phyloP scores from a whole-genome alignment of 495 filamentous ascomycete genomes.

The Penicillium cataractarum region DNA sequence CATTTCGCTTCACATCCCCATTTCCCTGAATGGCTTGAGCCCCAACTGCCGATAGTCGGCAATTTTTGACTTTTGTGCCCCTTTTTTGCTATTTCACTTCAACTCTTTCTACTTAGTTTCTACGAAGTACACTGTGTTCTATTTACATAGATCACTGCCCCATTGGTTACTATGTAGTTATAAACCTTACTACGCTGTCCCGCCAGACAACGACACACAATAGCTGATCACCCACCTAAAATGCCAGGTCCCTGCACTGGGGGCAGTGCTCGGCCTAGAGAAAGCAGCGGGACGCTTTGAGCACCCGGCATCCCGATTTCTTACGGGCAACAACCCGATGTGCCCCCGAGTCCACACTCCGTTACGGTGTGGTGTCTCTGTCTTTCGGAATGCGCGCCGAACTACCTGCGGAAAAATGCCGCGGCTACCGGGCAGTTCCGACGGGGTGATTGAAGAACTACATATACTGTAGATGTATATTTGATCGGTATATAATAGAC shows the following conservation, averaged over 20 bases:
- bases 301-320: conserved; percentile 11
- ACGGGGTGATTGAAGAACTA: neutral
- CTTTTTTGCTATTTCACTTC: neutral
- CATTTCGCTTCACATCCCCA: neutral
- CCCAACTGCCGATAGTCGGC: conserved; percentile 5
- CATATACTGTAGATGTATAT: too few relatives aligned
- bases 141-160: neutral
- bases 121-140: neutral
- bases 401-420: neutral
- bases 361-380: neutral
- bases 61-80: neutral
- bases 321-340: neutral
- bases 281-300: neutral
- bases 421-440: neutral
- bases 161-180: neutral
- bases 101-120: neutral
- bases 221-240: neutral
- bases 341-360: neutral
- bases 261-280: neutral
- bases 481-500: too few relatives aligned
- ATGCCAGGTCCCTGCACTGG: neutral
- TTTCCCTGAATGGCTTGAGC: neutral
- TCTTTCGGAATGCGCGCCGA: neutral
- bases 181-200: too few relatives aligned
- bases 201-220: neutral